Evolutionary conservation across 495 filamentous ascomycete genomes (phyloP), one percentile per base, ranked within the genome.

Genomic region (Hapsidospora chrysogenum): DNA sequence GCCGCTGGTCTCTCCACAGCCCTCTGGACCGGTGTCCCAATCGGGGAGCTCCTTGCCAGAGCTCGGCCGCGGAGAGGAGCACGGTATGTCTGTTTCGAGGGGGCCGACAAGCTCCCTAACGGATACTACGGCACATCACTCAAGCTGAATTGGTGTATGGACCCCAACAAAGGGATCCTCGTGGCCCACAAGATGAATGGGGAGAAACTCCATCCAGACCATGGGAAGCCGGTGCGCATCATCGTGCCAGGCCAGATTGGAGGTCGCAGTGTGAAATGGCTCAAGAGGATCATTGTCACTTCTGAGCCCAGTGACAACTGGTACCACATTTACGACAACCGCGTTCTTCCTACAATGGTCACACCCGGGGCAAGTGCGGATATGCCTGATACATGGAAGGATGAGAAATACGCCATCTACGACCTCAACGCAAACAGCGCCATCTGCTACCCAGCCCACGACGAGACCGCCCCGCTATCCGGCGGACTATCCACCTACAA

Each of bases 271-370:
- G 86, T 96, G 18, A 96, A 96, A 54, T 96, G 87, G 87, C 47
- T 96, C 41, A 92, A 80, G 61, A 76, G 66, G 28, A 66, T 96
- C 33, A 79, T 86, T 20, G 46, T 95, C 31, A 89, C 85, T 0
- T 68, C 72, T 4, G 53, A 55, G 3, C 87, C 87, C 0, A 92
- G 84, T 47, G 79, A 87, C 33, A 94, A 92, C 44, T 94, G 86
- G 85, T 96, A 95, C 44, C 87, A 96, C 52, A 83, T 92, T 36
- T 83, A 92, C 47, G 87, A 96, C 48, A 96, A 96, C 43, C 62
- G 87, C 30, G 86, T 95, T 7, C 54, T 96, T 31, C 87, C 87
- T 11, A 93, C 84, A 0, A 87, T 76, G 72, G 69, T 95, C 10
- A 75, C 70, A 9, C 85, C 87, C 1, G 86, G 93, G 40, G 77